Conservation (phyloP, 306 rosid species). For the Glycine soja region DNA sequence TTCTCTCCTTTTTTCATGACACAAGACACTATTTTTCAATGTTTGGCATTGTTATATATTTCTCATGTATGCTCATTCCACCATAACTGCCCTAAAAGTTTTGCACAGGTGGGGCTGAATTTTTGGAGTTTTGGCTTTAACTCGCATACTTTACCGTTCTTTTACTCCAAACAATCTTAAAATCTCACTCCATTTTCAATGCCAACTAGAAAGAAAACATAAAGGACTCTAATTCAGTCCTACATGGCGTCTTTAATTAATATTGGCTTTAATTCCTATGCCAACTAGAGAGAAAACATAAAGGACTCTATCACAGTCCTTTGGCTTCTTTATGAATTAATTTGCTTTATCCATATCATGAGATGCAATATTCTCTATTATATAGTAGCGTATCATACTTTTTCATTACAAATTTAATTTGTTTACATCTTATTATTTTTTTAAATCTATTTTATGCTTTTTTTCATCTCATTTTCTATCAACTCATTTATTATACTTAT, state of each 20-base stretch:
- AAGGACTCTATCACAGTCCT: background rate
- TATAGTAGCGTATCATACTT: no score
- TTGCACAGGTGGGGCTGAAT: background rate
- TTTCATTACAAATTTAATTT: no score
- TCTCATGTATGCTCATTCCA: background rate
- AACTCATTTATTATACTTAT: no score
- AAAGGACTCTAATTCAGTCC: background rate
- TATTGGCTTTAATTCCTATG: background rate
- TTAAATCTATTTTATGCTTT: no score
- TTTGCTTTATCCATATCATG: background rate
- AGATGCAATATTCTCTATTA: background rate
- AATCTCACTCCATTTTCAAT: background rate
- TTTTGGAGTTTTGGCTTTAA: background rate
- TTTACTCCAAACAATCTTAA: conserved; percentile 24
- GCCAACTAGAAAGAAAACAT: background rate
- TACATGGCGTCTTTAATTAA: background rate
- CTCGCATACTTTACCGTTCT: background rate
- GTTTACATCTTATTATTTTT: no score
- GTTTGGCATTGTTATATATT: background rate
- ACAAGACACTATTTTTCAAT: background rate
- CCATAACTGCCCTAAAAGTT: background rate
- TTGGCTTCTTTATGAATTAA: background rate
- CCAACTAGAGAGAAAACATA: background rate
- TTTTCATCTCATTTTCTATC: no score
- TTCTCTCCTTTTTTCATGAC: background rate